These are phyloP conservation scores for Starmerella ratchasimensis DNA, from an alignment of 805 yeast genomes.

Conservation along the genomic window DNA sequence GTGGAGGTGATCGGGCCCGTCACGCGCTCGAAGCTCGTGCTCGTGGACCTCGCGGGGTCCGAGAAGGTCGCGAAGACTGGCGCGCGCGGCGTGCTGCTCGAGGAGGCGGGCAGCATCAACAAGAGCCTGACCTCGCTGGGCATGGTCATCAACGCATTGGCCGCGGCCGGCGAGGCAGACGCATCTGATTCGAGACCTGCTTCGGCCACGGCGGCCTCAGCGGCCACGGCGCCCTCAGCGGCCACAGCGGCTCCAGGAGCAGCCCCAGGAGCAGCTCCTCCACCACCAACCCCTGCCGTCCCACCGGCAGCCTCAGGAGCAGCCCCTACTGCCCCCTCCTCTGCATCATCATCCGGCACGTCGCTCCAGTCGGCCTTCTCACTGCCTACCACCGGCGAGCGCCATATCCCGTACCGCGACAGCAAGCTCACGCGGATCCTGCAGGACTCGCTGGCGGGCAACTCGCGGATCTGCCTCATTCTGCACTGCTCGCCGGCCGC, in stretches of 20 bases:
- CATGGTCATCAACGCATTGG: constrained; percentile 63
- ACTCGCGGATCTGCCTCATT: constrained; percentile 60
- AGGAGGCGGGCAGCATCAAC: constrained; percentile 77
- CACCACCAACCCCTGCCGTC: not conserved
- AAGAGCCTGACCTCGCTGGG: constrained; percentile 66
- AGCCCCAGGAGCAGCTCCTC: not conserved
- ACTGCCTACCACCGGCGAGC: constrained; percentile 25
- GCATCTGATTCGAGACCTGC: not conserved
- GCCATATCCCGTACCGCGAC: constrained; percentile 65
- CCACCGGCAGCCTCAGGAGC: not conserved
- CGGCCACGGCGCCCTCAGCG: no score
- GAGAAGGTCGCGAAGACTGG: constrained; percentile 70
- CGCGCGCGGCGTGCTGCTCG: constrained; percentile 57
- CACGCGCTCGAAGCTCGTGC: constrained; percentile 50
- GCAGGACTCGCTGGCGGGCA: constrained; percentile 72
- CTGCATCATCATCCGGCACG: not conserved
- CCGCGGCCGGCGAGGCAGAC: constrained; percentile 33
- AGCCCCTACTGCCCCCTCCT: not conserved
- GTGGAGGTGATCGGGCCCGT: constrained; percentile 45
- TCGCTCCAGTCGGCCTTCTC: not conserved
- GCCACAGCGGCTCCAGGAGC: not conserved
- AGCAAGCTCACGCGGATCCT: constrained; percentile 65
- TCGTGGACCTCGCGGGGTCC: constrained; percentile 80
- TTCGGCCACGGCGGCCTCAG: not conserved
- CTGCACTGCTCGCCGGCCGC: constrained; percentile 58